A percentile compares a stretch with the other conserved stretches of the same genome.
Conservation (phyloP, 768 basidiomycete genomes). For the Gloeopeniophorella convolvens region DNA sequence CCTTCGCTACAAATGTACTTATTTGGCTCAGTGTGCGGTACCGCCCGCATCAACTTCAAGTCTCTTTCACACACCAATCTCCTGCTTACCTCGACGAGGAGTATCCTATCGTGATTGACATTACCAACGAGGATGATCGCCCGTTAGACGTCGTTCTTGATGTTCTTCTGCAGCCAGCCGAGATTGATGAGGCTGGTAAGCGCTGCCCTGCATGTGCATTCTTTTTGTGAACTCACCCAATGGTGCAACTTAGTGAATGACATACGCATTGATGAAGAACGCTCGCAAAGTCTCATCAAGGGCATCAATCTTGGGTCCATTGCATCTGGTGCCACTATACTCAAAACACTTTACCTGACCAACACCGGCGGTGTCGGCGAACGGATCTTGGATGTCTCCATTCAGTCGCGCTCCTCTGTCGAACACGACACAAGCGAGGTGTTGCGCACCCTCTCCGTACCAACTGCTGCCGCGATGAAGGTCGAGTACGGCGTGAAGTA, state of each 20-base stretch:
- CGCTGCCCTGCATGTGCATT: neutral
- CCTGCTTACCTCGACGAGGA: slow-evolving; percentile 80
- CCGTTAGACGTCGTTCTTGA: slow-evolving; percentile 65
- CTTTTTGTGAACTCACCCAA: neutral
- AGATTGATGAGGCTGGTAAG: slow-evolving; percentile 66
- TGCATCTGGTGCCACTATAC: slow-evolving; percentile 45
- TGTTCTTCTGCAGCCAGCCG: slow-evolving; percentile 73
- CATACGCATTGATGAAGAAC: slow-evolving; percentile 54
- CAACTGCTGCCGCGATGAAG: slow-evolving; percentile 57
- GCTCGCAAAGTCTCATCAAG: slow-evolving; percentile 69
- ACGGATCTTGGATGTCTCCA: slow-evolving; percentile 73
- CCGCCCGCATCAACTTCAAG: slow-evolving; percentile 49
- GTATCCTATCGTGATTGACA: slow-evolving; percentile 63
- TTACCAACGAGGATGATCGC: slow-evolving; percentile 66
- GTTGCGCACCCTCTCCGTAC: slow-evolving; percentile 59
- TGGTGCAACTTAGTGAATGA: slow-evolving; percentile 40
- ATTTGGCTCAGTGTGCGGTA: slow-evolving; percentile 47
- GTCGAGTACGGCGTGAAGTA: slow-evolving; percentile 51
- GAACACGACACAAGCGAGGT: slow-evolving; percentile 45
- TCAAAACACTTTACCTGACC: slow-evolving; percentile 59
- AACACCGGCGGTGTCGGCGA: slow-evolving; percentile 61
- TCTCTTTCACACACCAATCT: slow-evolving; percentile 50
- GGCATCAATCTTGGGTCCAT: slow-evolving; percentile 62
- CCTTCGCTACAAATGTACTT: slow-evolving; percentile 6
- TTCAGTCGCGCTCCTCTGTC: slow-evolving; percentile 48